Base-by-base conservation (phyloP, 768 basidiomycete genomes). In the Boletus edulis region DNA sequence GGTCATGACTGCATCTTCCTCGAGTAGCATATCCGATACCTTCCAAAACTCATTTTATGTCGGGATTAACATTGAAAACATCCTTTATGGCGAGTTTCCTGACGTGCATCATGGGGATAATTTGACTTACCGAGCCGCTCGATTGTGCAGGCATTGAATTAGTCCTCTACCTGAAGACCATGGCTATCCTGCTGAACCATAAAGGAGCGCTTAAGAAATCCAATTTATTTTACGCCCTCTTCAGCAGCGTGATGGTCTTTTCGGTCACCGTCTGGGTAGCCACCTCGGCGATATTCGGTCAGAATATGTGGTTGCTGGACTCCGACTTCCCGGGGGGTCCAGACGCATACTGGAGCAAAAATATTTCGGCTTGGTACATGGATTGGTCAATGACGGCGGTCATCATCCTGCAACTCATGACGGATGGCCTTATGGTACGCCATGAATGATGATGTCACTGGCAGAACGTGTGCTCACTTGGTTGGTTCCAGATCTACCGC, bases 231-330 rank as follows among this genome's bases (percentile, higher is more conserved):
- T 68, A 67, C 14, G 62, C 51, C 27, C 14, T 58, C 50, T 68
- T 70, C 42, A 70, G 64, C 44, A 68, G 15, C 29, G 20, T 55
- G 10, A 59, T 71, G 55, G 17, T 72, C 4, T 46, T 71, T 24
- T 61, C 62, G 18, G 59, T 65, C 62, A 73, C 75, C 0, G 49
- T 74, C n/a, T 71, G 63, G 52, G 50, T 72, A n/a, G 57, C 60
- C 17, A 46, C 55, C 3, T 29, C 50, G 6, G 46, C 49, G 5
- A 17, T 69, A 3, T 67, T 72, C 32, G 65, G 67, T 4, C 58
- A 72, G 52, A 45, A 68, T 18, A 68, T 73, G 61, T 78, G 77
- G 77, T 56, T 78, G 12, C 44, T 66, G 0, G 49, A 74, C 15
- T 32, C 58, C 1, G 20, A 63, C 20, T 72, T 67, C 46, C 74